Evolutionary conservation across 2,329 filamentous ascomycete species (phyloP), one percentile per base, ranked within the genome.

Genomic region (Xylariaceae sp.): DNA sequence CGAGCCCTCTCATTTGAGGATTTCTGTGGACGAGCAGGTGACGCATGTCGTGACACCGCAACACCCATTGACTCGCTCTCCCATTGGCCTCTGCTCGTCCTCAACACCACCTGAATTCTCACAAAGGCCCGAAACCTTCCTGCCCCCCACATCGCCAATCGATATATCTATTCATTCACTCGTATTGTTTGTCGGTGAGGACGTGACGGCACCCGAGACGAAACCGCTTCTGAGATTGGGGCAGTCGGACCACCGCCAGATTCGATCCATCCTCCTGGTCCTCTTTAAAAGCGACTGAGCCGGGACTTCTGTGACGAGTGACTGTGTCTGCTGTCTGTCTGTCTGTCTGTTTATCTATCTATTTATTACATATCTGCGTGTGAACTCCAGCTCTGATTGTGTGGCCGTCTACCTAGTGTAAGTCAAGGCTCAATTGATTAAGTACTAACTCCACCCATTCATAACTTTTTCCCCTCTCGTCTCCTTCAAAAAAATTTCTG

Each of bases 41-140:
- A 64, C 57, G 53, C 57, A 62, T 64, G 62, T 47, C 30, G 62
- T 64, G 60, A 62, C 45, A 58, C 57, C 47, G 53, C 55, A 18
- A 60, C 49, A 57, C 55, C 57, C 51, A 42, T 57, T 39, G 53
- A 39, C 55, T 58, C 30, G 52, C 49, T 7, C 15, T 49, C 56
- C 52, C 34, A 62, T 58, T 61, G 55, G 58, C n/a, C n/a, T 56
- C 60, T 58, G 10, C 55, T 39, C 44, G 53, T 30, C 3, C 47
- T 35, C 55, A 52, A 44, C 45, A 51, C 44, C 35, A 55, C 53
- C 53, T 35, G 48, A 30, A 51, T 45, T 34, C 51, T 56, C 42
- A 51, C 53, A 64, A 62, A 60, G 57, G 53, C 52, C 62, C 62
- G 57, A 62, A 57, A 42, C 37, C 42, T 34, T n/a, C 55, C 60